A percentile compares a stretch with the other conserved stretches of the same genome.
These are phyloP conservation scores for Colletotrichum sp. DNA, from an alignment of 2,329 filamentous ascomycete species.

Conservation along the genomic window DNA sequence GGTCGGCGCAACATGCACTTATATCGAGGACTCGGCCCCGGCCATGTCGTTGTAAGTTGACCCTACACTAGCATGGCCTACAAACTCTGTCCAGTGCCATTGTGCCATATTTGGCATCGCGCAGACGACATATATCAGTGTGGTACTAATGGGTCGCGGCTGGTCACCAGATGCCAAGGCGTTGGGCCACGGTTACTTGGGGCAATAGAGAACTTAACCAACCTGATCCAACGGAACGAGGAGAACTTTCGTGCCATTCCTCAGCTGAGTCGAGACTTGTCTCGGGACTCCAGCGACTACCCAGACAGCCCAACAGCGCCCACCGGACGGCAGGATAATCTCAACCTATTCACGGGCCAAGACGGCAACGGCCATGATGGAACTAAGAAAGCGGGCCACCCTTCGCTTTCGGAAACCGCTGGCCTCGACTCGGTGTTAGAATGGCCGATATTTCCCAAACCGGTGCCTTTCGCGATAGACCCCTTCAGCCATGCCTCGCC, in stretches of 20 bases:
- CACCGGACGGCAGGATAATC: not conserved
- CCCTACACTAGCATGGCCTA: not conserved
- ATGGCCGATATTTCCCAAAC: constrained; percentile 19
- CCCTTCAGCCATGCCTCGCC: constrained; percentile 9
- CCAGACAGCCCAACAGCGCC: constrained; percentile 13
- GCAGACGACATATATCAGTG: not conserved
- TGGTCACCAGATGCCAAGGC: constrained; percentile 6
- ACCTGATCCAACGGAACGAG: constrained; percentile 20
- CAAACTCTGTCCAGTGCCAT: not conserved
- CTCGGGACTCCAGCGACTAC: constrained; percentile 13
- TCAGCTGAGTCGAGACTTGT: constrained; percentile 16
- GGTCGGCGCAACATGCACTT: constrained; percentile 36
- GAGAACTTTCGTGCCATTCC: constrained; percentile 19
- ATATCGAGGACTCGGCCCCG: constrained; percentile 22
- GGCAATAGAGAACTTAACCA: constrained; percentile 17
- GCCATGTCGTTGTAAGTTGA: constrained; percentile 16
- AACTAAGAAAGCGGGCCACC: not conserved
- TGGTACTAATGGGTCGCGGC: not conserved
- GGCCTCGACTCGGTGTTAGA: constrained; percentile 20
- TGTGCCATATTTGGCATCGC: not conserved
- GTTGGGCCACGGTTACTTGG: constrained; percentile 13
- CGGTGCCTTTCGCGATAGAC: constrained; percentile 11
- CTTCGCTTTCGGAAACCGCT: constrained; percentile 1
- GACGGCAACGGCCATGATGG: not conserved
- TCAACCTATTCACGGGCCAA: not conserved